These are phyloP conservation scores for Kingdonia uniflora DNA, from an alignment of 164 flowering plant genomes.

Conservation along the genomic window DNA sequence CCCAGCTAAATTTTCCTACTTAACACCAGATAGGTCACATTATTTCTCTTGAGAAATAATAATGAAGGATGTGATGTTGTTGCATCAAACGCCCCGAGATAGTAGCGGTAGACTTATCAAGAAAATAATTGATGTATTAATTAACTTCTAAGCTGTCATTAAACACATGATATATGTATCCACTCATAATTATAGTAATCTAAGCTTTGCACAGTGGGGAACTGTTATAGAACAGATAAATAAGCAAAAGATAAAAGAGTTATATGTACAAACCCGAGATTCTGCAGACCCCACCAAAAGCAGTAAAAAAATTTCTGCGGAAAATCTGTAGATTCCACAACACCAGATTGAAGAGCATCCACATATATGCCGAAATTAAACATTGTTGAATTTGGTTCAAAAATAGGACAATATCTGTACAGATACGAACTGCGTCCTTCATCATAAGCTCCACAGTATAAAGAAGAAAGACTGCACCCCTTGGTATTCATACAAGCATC, in stretches of 20 bases:
- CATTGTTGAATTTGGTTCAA: constrained; percentile 21
- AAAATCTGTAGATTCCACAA: constrained; percentile 58
- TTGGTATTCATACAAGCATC: constrained; percentile 34
- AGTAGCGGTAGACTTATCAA: no score
- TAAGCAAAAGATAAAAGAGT: not conserved
- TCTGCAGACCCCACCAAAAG: constrained; percentile 95
- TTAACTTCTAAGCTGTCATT: no score
- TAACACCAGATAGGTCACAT: no score
- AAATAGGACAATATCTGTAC: constrained; percentile 39
- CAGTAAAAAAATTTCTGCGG: constrained; percentile 72
- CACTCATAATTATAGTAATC: no score
- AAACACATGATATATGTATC: no score
- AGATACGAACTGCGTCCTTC: constrained; percentile 10
- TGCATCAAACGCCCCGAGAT: no score
- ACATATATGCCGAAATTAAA: constrained; percentile 86
- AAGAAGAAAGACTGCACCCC: constrained; percentile 12
- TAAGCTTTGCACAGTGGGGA: no score
- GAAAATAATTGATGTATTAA: no score
- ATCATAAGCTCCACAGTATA: constrained; percentile 35
- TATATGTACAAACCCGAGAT: constrained; percentile 47
- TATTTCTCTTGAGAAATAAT: no score
- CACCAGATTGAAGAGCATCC: constrained; percentile 53
- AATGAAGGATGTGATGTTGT: no score
- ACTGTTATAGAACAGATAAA: no score
- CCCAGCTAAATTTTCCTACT: no score